A percentile compares a stretch with the other conserved stretches of the same genome.
Conservation (phyloP, 306 rosid genomes). For the Quercus berberidifolia region DNA sequence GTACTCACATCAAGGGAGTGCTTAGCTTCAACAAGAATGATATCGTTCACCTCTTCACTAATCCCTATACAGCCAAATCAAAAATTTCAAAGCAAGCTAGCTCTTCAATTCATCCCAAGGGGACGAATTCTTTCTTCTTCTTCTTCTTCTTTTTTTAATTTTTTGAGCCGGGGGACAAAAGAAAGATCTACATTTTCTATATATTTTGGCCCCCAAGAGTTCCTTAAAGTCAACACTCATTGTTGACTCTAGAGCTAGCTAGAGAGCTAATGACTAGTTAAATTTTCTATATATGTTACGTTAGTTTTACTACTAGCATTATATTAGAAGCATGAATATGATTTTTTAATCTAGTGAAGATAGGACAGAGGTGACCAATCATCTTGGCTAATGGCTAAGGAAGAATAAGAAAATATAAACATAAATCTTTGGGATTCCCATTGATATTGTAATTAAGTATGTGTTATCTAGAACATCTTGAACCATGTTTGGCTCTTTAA, state of each 20-base stretch:
- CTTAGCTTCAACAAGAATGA: conserved; percentile 33
- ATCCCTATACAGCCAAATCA: conserved; percentile 22
- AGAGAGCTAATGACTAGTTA: background rate
- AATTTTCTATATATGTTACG: background rate
- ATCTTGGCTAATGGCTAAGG: background rate
- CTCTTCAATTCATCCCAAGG: conserved; percentile 44
- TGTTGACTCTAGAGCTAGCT: background rate
- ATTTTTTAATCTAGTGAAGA: background rate
- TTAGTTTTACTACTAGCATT: background rate
- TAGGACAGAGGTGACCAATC: background rate
- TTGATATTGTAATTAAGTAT: background rate
- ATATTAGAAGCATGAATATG: background rate
- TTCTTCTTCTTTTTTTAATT: too few species aligned
- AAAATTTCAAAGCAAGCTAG: conserved; percentile 31
- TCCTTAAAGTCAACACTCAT: conserved; percentile 1
- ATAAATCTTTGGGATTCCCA: background rate
- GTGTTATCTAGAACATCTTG: conserved; percentile 17
- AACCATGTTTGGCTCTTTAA: conserved; percentile 28
- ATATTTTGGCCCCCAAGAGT: conserved; percentile 17
- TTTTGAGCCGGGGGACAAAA: background rate
- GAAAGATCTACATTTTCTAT: background rate
- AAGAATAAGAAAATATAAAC: background rate
- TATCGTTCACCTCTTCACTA: conserved; percentile 28
- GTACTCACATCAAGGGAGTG: conserved; percentile 31
- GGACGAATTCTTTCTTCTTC: conserved; percentile 9